Evolutionary conservation across 331 rosid genomes (phyloP).

Genomic region (Erythrophleum ivorense): DNA sequence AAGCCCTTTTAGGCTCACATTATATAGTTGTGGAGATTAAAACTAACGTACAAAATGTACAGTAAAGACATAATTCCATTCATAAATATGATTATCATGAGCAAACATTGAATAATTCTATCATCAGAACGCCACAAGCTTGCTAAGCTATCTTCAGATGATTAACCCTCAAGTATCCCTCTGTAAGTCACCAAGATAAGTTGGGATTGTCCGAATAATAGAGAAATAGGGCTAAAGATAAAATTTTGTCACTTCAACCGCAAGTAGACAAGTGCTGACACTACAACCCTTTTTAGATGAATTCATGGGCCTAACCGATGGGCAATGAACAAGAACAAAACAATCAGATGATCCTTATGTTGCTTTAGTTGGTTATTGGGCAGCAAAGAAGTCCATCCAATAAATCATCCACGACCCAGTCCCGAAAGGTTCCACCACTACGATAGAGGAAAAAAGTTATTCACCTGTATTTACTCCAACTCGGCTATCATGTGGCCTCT

Average conservation of each 20-base stretch:
- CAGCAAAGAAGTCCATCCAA: slow-evolving; percentile 20
- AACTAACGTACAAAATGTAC: neutral
- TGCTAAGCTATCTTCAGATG: slow-evolving; percentile 20
- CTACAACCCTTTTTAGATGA: no score
- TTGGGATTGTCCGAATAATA: slow-evolving; percentile 15
- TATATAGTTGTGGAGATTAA: neutral
- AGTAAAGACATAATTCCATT: neutral
- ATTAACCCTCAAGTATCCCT: neutral
- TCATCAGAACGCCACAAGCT: slow-evolving; percentile 15
- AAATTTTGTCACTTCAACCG: slow-evolving; percentile 1
- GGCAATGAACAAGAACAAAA: no score
- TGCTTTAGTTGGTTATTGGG: neutral
- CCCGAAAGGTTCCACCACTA: slow-evolving; percentile 15
- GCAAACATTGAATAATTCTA: neutral
- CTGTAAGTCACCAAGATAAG: neutral
- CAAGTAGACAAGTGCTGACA: neutral
- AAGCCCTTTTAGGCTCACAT: neutral
- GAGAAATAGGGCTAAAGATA: slow-evolving; percentile 7
- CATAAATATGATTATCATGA: slow-evolving; percentile 20
- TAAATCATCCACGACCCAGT: slow-evolving; percentile 14
- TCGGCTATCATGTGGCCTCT: neutral
- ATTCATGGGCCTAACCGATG: no score
- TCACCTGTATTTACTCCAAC: neutral
- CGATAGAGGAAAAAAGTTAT: slow-evolving; percentile 18
- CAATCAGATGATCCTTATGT: neutral